Evolutionary conservation across 176 grass and related monocot genomes (phyloP).

Genomic region (Zea luxurians): DNA sequence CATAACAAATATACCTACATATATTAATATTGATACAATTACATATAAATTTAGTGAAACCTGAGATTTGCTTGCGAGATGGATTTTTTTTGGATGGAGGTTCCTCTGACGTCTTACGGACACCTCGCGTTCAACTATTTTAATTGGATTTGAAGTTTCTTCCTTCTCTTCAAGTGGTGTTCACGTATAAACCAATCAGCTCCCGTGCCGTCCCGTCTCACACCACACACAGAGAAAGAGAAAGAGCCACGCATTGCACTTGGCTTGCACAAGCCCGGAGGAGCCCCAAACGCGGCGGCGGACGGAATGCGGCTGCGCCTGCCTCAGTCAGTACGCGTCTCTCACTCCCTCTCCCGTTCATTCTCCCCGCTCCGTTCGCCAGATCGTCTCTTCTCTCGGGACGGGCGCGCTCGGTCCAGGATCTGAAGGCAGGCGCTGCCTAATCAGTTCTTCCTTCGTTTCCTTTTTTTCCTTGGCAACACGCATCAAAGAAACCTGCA

Average conservation of each 20-base stretch:
- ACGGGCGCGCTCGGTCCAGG: background rate
- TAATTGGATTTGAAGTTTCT: background rate
- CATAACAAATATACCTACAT: too few species aligned
- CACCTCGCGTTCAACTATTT: too few species aligned
- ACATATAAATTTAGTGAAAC: too few species aligned
- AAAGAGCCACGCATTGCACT: background rate
- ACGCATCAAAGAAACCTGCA: background rate
- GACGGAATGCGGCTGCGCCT: conserved; percentile 24
- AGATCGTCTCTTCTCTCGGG: conserved; percentile 17
- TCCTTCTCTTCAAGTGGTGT: background rate
- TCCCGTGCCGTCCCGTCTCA: background rate
- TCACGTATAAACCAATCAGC: background rate
- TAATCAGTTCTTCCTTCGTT: background rate
- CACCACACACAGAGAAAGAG: background rate
- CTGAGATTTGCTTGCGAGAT: too few species aligned
- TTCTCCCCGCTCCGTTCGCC: background rate
- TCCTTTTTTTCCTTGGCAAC: background rate
- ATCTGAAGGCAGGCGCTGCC: background rate
- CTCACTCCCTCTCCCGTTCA: background rate
- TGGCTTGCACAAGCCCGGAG: background rate
- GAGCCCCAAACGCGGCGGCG: background rate
- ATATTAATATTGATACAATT: too few species aligned
- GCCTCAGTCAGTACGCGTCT: conserved; percentile 25
- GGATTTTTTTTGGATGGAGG: too few species aligned
- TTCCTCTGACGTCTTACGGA: too few species aligned